Percentiles rank a stretch among this genome's conserved stretches.
phyloP scores from a whole-genome alignment of 106 monocot genomes.

The Dendrobium nobile region DNA sequence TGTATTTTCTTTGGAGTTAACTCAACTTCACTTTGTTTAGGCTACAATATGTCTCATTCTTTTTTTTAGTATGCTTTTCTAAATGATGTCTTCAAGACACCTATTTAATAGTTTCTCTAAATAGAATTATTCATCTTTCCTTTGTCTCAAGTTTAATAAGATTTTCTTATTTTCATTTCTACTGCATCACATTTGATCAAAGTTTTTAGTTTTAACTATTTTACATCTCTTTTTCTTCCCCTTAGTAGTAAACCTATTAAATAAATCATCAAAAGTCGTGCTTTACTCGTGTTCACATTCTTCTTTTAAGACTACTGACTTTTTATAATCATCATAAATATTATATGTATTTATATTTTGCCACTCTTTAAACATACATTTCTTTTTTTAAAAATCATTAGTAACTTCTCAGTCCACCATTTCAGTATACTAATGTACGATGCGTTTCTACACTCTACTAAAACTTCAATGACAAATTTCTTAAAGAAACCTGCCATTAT shows the following conservation, averaged over 20 bases:
- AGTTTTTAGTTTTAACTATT: neutral
- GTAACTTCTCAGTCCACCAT: neutral
- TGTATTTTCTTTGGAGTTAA: neutral
- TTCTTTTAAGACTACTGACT: neutral
- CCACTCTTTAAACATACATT: neutral
- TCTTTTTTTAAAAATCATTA: neutral
- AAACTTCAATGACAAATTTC: neutral
- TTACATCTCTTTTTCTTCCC: neutral
- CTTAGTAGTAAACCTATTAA: neutral
- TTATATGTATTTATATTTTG: neutral
- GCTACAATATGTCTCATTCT: neutral
- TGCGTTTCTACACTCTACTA: neutral
- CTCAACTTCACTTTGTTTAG: neutral
- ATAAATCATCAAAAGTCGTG: neutral
- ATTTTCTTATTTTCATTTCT: neutral
- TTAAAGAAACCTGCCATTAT: neutral
- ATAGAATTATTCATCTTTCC: neutral
- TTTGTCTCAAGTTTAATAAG: neutral
- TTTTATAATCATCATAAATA: neutral
- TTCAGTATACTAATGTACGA: neutral
- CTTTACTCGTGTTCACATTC: neutral
- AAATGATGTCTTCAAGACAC: neutral
- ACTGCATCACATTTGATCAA: neutral
- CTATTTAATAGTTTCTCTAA: neutral
- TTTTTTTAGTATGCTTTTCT: neutral